Conservation (phyloP, 208 protist genomes). For the Acanthamoeba healyi region DNA sequence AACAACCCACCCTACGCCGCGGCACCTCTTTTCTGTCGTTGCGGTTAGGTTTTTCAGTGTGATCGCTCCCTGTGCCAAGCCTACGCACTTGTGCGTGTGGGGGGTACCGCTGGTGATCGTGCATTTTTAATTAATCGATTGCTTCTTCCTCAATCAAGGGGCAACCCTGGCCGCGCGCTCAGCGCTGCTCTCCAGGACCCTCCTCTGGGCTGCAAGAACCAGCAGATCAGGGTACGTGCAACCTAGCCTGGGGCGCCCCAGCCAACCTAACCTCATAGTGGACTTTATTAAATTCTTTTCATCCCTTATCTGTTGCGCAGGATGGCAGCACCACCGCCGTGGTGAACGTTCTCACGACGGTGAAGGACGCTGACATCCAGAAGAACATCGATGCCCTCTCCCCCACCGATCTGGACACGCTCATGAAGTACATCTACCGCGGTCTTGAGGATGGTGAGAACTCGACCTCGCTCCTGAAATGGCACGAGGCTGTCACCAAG, state of each 20-base stretch:
- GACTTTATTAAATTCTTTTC: background rate
- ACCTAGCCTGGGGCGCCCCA: too few species aligned
- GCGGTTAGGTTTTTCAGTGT: background rate
- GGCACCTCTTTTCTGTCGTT: background rate
- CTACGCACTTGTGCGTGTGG: background rate
- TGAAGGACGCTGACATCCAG: constrained; percentile 84
- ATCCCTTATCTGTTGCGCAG: background rate
- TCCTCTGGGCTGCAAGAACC: constrained; percentile 81
- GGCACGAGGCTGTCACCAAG: constrained; percentile 82
- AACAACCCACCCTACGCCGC: too few species aligned
- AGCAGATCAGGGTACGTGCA: constrained; percentile 74
- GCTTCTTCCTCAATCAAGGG: constrained; percentile 61
- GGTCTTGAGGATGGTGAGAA: constrained; percentile 80
- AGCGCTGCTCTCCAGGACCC: constrained; percentile 74
- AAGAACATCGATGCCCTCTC: constrained; percentile 74
- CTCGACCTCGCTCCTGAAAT: constrained; percentile 84
- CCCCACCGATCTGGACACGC: constrained; percentile 78
- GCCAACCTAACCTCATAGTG: too few species aligned
- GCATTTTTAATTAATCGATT: background rate
- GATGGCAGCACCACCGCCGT: constrained; percentile 76
- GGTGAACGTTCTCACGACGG: constrained; percentile 70
- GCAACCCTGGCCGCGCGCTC: constrained; percentile 77
- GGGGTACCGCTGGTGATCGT: background rate
- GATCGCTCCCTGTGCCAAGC: background rate
- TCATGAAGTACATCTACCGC: constrained; percentile 88